These are phyloP conservation scores for Cutaneotrichosporon sp. DNA, from an alignment of 1,284 basidiomycete genomes.

Conservation along the genomic window DNA sequence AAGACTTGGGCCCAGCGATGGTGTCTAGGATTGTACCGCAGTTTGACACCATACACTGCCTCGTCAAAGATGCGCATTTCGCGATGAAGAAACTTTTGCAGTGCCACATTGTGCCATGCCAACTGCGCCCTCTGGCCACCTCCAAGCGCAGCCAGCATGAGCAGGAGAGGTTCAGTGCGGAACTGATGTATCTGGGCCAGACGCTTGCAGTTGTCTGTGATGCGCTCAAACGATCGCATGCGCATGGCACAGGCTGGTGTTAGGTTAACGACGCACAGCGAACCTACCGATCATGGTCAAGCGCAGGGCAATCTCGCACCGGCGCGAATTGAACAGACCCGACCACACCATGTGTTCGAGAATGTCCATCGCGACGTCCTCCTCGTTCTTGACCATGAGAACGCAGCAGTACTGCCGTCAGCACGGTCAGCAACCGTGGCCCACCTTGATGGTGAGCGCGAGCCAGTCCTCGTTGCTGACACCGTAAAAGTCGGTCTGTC, in stretches of 20 bases:
- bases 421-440: constrained; percentile 15
- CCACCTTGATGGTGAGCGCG: constrained; percentile 72
- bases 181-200: constrained; percentile 70
- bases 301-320: constrained; percentile 64
- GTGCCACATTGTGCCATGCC: constrained; percentile 64
- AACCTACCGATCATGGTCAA: constrained; percentile 66
- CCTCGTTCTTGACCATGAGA: constrained; percentile 58
- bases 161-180: constrained; percentile 58
- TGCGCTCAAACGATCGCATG: constrained; percentile 55
- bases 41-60: constrained; percentile 58
- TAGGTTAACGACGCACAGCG: no score
- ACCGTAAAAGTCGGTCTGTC: constrained; percentile 60
- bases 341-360: constrained; percentile 72
- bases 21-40: constrained; percentile 18
- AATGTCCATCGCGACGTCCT: constrained; percentile 68
- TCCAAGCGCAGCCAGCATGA: constrained; percentile 62
- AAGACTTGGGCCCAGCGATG: constrained; percentile 42
- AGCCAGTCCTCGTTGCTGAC: constrained; percentile 84
- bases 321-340: constrained; percentile 64
- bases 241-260: constrained; percentile 63
- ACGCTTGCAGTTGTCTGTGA: constrained; percentile 54
- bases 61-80: constrained; percentile 64
- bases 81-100: constrained; percentile 76
- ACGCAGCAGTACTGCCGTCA: constrained; percentile 70
- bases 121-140: constrained; percentile 62